Conservation (phyloP, 108 stramenopile genomes). For the Conticribra weissflogii region DNA sequence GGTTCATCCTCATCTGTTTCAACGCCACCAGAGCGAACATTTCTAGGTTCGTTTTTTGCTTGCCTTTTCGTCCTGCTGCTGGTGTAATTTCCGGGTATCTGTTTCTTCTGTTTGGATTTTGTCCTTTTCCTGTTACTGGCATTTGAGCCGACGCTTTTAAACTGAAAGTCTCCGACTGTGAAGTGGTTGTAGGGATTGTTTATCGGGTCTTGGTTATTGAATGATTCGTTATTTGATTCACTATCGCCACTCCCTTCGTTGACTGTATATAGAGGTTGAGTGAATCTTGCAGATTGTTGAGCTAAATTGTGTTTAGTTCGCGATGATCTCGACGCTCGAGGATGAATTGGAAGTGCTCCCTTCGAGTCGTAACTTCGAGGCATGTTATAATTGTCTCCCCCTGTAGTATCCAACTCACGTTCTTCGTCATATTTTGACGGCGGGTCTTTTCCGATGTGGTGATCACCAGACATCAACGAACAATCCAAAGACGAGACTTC, state of each 20-base stretch:
- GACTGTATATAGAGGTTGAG: not conserved
- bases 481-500: slow-evolving; percentile 39
- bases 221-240: not conserved
- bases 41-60: not conserved
- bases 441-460: not conserved
- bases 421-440: not conserved
- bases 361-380: not conserved
- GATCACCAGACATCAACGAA: slow-evolving; percentile 21
- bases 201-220: no score
- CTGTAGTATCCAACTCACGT: not conserved
- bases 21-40: not conserved
- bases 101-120: not conserved
- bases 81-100: not conserved
- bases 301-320: not conserved
- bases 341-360: not conserved
- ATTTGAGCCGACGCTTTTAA: no score
- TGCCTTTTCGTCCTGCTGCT: no score
- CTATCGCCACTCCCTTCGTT: not conserved
- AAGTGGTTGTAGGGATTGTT: no score
- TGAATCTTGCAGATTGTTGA: not conserved
- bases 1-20: not conserved
- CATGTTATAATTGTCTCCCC: not conserved
- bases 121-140: not conserved
- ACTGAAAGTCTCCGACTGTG: no score
- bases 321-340: not conserved